Evolutionary conservation across 1,284 basidiomycete species (phyloP).

Genomic region (Puccinia horiana): DNA sequence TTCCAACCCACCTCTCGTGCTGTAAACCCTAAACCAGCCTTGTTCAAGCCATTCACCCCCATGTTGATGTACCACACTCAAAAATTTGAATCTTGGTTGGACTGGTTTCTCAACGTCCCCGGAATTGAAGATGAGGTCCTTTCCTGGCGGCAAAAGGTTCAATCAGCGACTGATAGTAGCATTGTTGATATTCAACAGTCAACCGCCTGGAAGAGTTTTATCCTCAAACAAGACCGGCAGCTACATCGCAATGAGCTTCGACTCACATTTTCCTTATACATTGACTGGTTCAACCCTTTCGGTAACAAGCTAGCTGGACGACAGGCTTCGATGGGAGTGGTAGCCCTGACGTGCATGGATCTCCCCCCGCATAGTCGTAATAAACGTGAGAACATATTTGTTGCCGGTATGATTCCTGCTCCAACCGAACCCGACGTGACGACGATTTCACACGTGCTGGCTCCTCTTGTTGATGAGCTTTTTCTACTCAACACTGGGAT

Average conservation of each 20-base stretch:
- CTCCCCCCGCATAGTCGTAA: conserved; percentile 11
- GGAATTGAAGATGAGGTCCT: background rate
- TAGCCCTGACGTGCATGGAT: conserved; percentile 32
- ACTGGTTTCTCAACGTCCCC: conserved; percentile 12
- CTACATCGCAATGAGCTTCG: background rate
- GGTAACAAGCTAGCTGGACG: background rate
- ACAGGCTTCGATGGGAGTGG: conserved; percentile 16
- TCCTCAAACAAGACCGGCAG: background rate
- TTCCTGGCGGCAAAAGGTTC: background rate
- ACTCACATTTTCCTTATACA: background rate
- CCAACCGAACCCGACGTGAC: conserved; percentile 10
- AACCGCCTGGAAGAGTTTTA: background rate
- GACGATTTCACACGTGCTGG: conserved; percentile 28
- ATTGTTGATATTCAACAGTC: background rate
- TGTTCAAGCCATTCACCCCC: background rate
- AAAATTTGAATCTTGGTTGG: background rate
- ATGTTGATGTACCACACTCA: background rate
- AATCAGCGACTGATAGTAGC: background rate
- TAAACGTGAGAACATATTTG: background rate
- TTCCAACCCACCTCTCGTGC: background rate
- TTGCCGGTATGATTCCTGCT: conserved; percentile 19
- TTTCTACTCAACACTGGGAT: conserved; percentile 4
- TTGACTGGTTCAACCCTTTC: background rate
- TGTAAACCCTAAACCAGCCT: background rate
- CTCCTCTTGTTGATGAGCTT: conserved; percentile 18